These are phyloP conservation scores for Coniferiporia weirii DNA, from an alignment of 1,284 basidiomycete genomes.

Conservation along the genomic window DNA sequence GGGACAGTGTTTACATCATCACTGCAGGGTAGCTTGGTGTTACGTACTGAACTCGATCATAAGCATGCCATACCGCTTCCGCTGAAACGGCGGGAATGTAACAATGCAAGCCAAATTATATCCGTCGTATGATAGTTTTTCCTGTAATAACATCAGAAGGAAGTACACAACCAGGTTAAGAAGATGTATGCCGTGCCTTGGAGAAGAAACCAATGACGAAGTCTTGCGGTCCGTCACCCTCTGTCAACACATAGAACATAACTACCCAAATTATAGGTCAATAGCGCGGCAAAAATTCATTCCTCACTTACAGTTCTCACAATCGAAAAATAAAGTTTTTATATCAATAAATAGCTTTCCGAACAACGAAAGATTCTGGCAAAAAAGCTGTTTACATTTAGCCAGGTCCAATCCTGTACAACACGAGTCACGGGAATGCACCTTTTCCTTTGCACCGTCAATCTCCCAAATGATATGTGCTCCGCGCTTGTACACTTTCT, in stretches of 20 bases:
- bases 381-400: constrained; percentile 67
- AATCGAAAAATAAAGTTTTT: constrained; percentile 96
- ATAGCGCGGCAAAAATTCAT: neutral
- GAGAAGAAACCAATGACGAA: constrained; percentile 94
- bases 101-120: constrained; percentile 98
- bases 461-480: constrained; percentile 95
- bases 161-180: neutral
- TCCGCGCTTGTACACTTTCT: constrained; percentile 86
- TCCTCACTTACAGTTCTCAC: constrained; percentile 63
- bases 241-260: constrained; percentile 90
- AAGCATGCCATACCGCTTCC: constrained; percentile 87
- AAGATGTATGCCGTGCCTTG: constrained; percentile 49
- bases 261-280: constrained; percentile 41
- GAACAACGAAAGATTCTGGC: constrained; percentile 92
- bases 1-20: neutral
- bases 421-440: constrained; percentile 28
- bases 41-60: constrained; percentile 96
- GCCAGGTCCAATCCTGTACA: neutral
- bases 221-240: constrained; percentile 70
- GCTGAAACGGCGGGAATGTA: constrained; percentile 90
- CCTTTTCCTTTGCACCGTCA: constrained; percentile 83
- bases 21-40: neutral
- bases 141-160: constrained; percentile 43
- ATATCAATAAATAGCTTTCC: constrained; percentile 99
- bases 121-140: constrained; percentile 93